These are phyloP conservation scores for Cadophora sp. DNA, from an alignment of 2,329 filamentous ascomycete species.

Conservation along the genomic window DNA sequence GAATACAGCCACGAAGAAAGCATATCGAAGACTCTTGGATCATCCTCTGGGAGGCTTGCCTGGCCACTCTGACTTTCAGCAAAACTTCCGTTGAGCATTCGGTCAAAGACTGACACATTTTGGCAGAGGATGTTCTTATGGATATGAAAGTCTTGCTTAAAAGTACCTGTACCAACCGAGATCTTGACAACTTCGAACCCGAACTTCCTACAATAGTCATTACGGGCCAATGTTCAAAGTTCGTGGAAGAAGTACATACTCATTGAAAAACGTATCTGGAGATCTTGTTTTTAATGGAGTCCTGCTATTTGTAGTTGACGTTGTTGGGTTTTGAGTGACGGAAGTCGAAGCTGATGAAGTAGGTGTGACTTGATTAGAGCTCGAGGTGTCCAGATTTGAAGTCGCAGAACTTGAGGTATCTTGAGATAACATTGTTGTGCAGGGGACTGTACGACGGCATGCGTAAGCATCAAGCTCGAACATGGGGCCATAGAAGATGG, in stretches of 20 bases:
- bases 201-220: constrained; percentile 12
- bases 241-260: neutral
- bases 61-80: constrained; percentile 22
- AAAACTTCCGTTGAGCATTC: constrained; percentile 32
- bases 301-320: too few species aligned
- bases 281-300: too few species aligned
- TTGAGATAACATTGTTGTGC: too few species aligned
- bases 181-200: constrained; percentile 24
- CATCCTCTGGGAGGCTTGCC: constrained; percentile 28
- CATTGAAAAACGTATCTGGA: neutral
- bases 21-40: constrained; percentile 26
- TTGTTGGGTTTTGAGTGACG: too few species aligned
- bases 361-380: too few species aligned
- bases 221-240: neutral
- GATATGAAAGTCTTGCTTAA: constrained; percentile 22
- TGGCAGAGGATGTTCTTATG: constrained; percentile 28
- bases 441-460: too few species aligned
- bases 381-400: too few species aligned
- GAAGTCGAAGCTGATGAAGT: too few species aligned
- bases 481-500: too few species aligned
- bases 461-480: too few species aligned
- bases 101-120: constrained; percentile 29
- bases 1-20: constrained; percentile 31
- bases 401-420: too few species aligned
- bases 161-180: constrained; percentile 15